Evolutionary conservation across 805 yeast species (phyloP).

Genomic region (Candida maris): DNA sequence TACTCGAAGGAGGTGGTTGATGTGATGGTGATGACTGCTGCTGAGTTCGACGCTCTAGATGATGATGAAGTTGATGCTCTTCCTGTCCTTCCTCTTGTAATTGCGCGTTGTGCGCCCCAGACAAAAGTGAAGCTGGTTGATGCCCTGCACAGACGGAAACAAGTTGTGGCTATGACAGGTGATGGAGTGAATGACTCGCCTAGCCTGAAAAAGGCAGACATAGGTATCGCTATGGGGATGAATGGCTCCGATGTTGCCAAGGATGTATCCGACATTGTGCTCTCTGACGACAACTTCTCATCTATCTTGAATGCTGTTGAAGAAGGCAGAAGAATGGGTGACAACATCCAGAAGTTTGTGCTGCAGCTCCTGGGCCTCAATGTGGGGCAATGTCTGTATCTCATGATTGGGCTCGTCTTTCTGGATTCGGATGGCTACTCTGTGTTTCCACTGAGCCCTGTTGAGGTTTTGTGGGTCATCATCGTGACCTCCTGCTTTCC

Average conservation of each 20-base stretch:
- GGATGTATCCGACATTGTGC: constrained; percentile 74
- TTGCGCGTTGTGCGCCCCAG: constrained; percentile 81
- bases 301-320: constrained; percentile 74
- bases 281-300: constrained; percentile 75
- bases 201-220: constrained; percentile 69
- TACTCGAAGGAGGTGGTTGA: constrained; percentile 52
- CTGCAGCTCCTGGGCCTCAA: constrained; percentile 70
- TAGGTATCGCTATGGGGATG: constrained; percentile 82
- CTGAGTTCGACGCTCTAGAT: constrained; percentile 59
- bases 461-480: constrained; percentile 75
- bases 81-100: constrained; percentile 70
- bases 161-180: constrained; percentile 78
- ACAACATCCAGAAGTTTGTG: constrained; percentile 74
- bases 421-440: constrained; percentile 59
- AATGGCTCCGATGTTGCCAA: constrained; percentile 84
- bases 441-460: constrained; percentile 80
- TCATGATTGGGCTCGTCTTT: constrained; percentile 72
- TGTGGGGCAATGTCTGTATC: constrained; percentile 64
- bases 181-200: constrained; percentile 86
- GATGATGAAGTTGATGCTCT: constrained; percentile 59
- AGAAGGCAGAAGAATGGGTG: constrained; percentile 78
- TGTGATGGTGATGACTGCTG: constrained; percentile 73
- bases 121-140: constrained; percentile 81
- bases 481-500: constrained; percentile 80
- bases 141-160: constrained; percentile 60